Evolutionary conservation across 2,329 filamentous ascomycete species (phyloP).

Genomic region (Aspergillus fischeri): DNA sequence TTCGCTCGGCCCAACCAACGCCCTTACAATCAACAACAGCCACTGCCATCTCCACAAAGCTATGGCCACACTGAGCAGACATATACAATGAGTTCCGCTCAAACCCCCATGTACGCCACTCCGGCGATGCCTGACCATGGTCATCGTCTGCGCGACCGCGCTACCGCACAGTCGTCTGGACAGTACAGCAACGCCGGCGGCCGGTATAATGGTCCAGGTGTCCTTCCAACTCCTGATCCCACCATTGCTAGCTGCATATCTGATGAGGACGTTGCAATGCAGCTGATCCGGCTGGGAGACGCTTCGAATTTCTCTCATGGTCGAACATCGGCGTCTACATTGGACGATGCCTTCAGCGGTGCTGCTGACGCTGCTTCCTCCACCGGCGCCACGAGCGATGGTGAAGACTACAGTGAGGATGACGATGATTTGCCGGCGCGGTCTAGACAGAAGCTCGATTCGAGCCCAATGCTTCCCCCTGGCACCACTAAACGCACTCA

Average conservation of each 20-base stretch:
- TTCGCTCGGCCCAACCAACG: constrained; percentile 73
- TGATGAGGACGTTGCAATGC: constrained; percentile 95
- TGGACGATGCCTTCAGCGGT: constrained; percentile 90
- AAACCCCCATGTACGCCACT: constrained; percentile 55
- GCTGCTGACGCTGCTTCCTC: constrained; percentile 81
- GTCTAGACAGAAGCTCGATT: constrained; percentile 41
- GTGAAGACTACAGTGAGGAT: constrained; percentile 61
- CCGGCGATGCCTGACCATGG: constrained; percentile 53
- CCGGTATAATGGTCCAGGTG: constrained; percentile 46
- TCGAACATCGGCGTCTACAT: constrained; percentile 85
- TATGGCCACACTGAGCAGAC: constrained; percentile 54
- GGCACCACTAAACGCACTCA: constrained; percentile 43
- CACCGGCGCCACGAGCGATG: constrained; percentile 77
- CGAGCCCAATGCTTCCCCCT: constrained; percentile 43
- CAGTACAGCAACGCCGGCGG: constrained; percentile 39
- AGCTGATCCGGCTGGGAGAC: constrained; percentile 92
- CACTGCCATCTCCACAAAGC: constrained; percentile 79
- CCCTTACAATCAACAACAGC: constrained; percentile 71
- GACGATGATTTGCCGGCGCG: constrained; percentile 50
- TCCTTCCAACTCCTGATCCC: constrained; percentile 91
- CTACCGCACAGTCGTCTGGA: constrained; percentile 48
- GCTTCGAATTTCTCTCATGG: constrained; percentile 91
- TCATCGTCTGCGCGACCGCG: constrained; percentile 64
- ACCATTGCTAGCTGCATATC: constrained; percentile 96
- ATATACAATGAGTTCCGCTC: constrained; percentile 32